Conservation (phyloP, 257 asterid species). For the Salvia splendens region DNA sequence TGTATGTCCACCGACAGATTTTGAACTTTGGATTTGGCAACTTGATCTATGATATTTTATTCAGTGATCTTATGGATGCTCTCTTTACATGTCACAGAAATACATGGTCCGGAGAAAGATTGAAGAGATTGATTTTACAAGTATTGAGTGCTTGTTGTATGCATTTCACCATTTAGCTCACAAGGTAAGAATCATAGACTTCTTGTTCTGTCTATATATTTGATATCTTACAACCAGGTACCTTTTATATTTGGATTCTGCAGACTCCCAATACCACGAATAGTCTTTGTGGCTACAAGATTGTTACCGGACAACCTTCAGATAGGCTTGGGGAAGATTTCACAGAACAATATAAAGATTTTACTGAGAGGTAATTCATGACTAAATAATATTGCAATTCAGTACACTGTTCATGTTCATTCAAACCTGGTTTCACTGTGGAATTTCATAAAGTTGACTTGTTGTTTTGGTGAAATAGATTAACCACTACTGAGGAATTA, state of each 20-base stretch:
- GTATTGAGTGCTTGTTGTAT: slow-evolving; percentile 74
- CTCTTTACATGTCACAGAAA: slow-evolving; percentile 55
- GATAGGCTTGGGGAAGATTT: slow-evolving; percentile 98
- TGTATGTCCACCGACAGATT: background rate
- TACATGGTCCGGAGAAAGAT: slow-evolving; percentile 84
- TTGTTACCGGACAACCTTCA: slow-evolving; percentile 96
- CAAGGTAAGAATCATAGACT: slow-evolving; percentile 56
- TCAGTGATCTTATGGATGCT: slow-evolving; percentile 8
- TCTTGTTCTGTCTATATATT: background rate
- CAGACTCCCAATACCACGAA: slow-evolving; percentile 91
- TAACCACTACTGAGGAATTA: slow-evolving; percentile 76
- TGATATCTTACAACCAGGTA: slow-evolving; percentile 3
- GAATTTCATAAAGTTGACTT: slow-evolving; percentile 32
- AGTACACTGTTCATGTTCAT: slow-evolving; percentile 5
- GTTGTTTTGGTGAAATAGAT: slow-evolving; percentile 51
- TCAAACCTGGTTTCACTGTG: background rate
- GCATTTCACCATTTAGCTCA: slow-evolving; percentile 84
- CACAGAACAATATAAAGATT: slow-evolving; percentile 77
- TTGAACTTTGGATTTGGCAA: background rate
- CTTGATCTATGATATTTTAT: slow-evolving; percentile 3
- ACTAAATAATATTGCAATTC: slow-evolving; percentile 19
- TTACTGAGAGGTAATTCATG: slow-evolving; percentile 66
- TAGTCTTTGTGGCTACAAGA: slow-evolving; percentile 93
- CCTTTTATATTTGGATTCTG: slow-evolving; percentile 29
- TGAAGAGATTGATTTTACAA: slow-evolving; percentile 78